These are phyloP conservation scores for Boletus pseudo-olivaceus DNA, from an alignment of 768 basidiomycete species.

Conservation along the genomic window DNA sequence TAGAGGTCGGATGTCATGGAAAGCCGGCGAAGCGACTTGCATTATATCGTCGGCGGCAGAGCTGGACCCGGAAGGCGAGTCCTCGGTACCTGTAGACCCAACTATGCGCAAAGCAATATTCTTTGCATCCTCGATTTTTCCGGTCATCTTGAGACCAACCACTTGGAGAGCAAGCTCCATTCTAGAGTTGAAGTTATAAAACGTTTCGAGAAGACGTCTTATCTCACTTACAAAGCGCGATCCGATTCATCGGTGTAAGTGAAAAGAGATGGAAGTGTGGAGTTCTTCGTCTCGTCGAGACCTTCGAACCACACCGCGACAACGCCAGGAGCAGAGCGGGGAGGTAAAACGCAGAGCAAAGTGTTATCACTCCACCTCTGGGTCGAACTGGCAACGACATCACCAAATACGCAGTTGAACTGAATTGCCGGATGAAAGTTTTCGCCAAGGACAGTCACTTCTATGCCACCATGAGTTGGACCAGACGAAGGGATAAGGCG, in stretches of 20 bases:
- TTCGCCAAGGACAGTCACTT: slow-evolving; percentile 89
- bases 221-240: slow-evolving; percentile 67
- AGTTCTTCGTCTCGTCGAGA: slow-evolving; percentile 57
- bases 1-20: slow-evolving; percentile 54
- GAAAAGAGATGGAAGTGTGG: slow-evolving; percentile 61
- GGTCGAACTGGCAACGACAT: slow-evolving; percentile 74
- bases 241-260: slow-evolving; percentile 92
- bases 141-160: slow-evolving; percentile 95
- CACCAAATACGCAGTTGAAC: slow-evolving; percentile 83
- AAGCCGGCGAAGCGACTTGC: slow-evolving; percentile 47
- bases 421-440: slow-evolving; percentile 78
- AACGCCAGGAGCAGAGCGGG: slow-evolving; percentile 73
- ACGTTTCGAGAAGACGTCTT: slow-evolving; percentile 1
- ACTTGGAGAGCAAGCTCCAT: slow-evolving; percentile 96
- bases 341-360: slow-evolving; percentile 87
- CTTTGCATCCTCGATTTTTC: slow-evolving; percentile 89
- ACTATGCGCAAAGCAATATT: slow-evolving; percentile 93
- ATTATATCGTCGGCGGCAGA: slow-evolving; percentile 43
- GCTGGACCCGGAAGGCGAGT: slow-evolving; percentile 34
- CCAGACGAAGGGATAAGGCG: slow-evolving; percentile 81
- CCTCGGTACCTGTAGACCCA: slow-evolving; percentile 60
- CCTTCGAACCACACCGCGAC: slow-evolving; percentile 91
- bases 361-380: slow-evolving; percentile 93
- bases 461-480: slow-evolving; percentile 89
- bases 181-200: slow-evolving; percentile 38